Evolutionary conservation across 1,284 basidiomycete genomes (phyloP).

Genomic region (Tilletiaria anomala): DNA sequence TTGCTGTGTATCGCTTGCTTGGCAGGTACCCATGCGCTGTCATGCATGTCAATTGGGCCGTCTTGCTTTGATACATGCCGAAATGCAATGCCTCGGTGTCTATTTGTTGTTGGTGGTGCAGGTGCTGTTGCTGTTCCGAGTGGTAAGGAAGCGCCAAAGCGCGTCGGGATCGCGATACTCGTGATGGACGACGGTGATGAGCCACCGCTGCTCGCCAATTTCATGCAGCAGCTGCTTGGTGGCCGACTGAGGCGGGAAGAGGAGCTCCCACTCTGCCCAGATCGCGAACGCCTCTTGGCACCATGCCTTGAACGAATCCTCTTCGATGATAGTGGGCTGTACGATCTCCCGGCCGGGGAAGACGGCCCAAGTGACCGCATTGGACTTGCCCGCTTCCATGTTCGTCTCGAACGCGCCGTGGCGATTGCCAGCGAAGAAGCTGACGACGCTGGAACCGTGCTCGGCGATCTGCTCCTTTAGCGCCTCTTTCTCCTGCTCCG

Average conservation of each 20-base stretch:
- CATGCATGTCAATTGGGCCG: no score
- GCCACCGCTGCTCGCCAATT: conserved; percentile 64
- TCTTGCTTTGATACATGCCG: no score
- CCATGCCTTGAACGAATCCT: conserved; percentile 43
- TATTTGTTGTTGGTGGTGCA: no score
- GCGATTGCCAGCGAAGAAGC: conserved; percentile 70
- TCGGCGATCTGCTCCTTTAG: conserved; percentile 52
- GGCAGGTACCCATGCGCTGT: no score
- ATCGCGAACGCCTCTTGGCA: conserved; percentile 89
- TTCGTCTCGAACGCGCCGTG: conserved; percentile 37
- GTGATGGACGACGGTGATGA: conserved; percentile 86
- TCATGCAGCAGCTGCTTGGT: conserved; percentile 60
- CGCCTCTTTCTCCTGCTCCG: conserved; percentile 50
- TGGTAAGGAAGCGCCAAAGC: conserved; percentile 51
- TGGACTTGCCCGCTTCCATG: conserved; percentile 38
- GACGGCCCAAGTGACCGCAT: conserved; percentile 44
- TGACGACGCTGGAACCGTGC: conserved; percentile 54
- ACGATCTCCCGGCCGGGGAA: conserved; percentile 43
- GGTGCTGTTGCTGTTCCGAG: no score
- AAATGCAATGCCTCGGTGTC: no score
- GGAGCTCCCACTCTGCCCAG: conserved; percentile 85
- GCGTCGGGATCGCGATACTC: conserved; percentile 71
- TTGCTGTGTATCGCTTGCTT: no score
- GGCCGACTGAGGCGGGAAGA: conserved; percentile 61
- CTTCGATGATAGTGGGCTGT: conserved; percentile 43